Conservation (phyloP, 345 rosid genomes). For the Aurinia saxatilis region DNA sequence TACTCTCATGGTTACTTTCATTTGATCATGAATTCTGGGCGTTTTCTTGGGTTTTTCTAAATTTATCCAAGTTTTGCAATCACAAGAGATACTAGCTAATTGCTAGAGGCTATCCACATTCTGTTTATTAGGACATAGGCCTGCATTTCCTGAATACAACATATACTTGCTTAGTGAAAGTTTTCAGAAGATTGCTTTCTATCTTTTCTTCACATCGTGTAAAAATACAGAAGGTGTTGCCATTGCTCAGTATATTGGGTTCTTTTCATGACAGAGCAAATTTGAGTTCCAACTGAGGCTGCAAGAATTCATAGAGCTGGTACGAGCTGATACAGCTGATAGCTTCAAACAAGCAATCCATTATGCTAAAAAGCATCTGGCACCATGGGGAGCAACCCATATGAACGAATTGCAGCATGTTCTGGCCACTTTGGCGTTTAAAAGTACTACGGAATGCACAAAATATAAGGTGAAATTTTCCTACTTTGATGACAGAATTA, state of each 20-base stretch:
- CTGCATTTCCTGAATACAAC: background rate
- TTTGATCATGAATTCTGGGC: background rate
- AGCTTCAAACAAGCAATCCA: constrained; percentile 60
- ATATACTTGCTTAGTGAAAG: background rate
- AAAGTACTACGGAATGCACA: constrained; percentile 64
- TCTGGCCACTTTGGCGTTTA: constrained; percentile 82
- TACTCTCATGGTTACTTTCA: background rate
- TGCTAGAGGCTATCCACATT: background rate
- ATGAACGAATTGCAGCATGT: constrained; percentile 81
- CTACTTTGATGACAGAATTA: background rate
- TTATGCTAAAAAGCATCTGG: constrained; percentile 79
- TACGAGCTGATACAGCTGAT: constrained; percentile 72
- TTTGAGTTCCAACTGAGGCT: constrained; percentile 92
- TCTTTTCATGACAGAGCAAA: constrained; percentile 54
- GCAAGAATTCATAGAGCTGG: constrained; percentile 91
- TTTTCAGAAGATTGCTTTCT: background rate
- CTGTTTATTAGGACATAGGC: background rate
- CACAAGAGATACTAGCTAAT: background rate
- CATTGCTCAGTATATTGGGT: background rate
- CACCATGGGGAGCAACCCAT: constrained; percentile 83
- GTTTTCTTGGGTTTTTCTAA: background rate
- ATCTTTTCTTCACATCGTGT: background rate
- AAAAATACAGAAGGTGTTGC: background rate
- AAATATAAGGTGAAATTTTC: constrained; percentile 62
- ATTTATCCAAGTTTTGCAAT: background rate